Percentiles rank a stretch among this genome's conserved stretches.
Conservation (phyloP, 1,284 basidiomycete species). For the Pseudomicrostroma phylloplanum region DNA sequence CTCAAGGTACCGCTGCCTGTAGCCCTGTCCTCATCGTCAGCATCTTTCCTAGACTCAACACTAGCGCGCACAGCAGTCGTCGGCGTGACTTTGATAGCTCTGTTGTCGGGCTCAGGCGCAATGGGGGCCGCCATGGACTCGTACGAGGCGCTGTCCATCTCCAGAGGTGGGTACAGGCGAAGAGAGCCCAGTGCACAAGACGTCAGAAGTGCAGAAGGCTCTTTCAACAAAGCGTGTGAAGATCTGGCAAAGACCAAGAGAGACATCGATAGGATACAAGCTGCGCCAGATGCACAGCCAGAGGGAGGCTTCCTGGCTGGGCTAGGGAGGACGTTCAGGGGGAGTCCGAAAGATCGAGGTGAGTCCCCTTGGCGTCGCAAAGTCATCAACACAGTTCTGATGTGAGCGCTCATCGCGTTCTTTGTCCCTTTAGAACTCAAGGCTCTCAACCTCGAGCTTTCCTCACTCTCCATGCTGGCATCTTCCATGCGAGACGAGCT, state of each 20-base stretch:
- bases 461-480: constrained; percentile 51
- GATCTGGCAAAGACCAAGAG: constrained; percentile 24
- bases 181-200: constrained; percentile 11
- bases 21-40: constrained; percentile 16
- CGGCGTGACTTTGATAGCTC: constrained; percentile 52
- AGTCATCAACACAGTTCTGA: not conserved
- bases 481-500: constrained; percentile 51
- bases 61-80: constrained; percentile 51
- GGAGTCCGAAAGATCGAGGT: constrained; percentile 8
- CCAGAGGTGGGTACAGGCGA: not conserved
- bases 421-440: constrained; percentile 28
- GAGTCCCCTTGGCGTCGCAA: not conserved
- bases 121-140: constrained; percentile 53
- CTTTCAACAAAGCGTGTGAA: constrained; percentile 25
- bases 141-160: constrained; percentile 45
- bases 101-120: constrained; percentile 52
- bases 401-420: not conserved
- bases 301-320: not conserved
- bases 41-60: constrained; percentile 21
- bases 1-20: constrained; percentile 42
- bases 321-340: not conserved
- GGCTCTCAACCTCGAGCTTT: constrained; percentile 50
- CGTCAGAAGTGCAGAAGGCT: constrained; percentile 12
- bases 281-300: not conserved
- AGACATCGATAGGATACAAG: constrained; percentile 6